Base-by-base conservation (phyloP, 805 yeast genomes). In the Yamadazyma paraphyllophila region DNA sequence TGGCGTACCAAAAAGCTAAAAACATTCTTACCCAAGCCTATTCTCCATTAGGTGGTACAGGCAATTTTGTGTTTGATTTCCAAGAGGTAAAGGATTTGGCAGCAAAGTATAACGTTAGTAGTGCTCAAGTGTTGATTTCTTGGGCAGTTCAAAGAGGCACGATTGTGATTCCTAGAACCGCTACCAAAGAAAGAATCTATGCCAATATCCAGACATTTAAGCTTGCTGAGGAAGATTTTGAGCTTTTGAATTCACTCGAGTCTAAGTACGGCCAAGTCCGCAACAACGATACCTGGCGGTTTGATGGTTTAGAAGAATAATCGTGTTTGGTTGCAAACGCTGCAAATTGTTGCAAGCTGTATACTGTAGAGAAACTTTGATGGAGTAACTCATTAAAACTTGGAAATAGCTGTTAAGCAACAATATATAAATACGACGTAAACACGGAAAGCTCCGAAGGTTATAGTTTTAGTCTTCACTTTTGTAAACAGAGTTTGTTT, bases 41-140 rank as follows among this genome's bases (percentile, higher is more conserved):
- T 70, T 85, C 92, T 11, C 82, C 92, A 10, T 85, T 88, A 57
- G 96, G 96, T 26, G 92, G 94, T 10, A 86, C 83, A 65, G 85
- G 92, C 1, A 86, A 83, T 66, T 59, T 84, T 47, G 67, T 87
- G 55, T 79, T 87, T 53, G 77, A 80, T 44, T 78, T 83, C 61
- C 74, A 74, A 17, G 59, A 66, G 12, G 68, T 88, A 54, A 63
- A 61, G 39, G 48, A 67, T 39, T 80, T 87, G 58, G 89, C 94
- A 39, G 47, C 57, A 8, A 69, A 67, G n/a, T 81, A 79, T 56
- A 59, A 63, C 16, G 82, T 75, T 53, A 58, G 83, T 14, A 65
- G 88, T 15, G 82, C 88, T 16, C 85, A 85, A 65, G 81, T 87
- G 14, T 70, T 87, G 50, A 69, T 87, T 51, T 80, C 92, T 69